Evolutionary conservation across 2,329 filamentous ascomycete genomes (phyloP).

Genomic region (Graphium sp.): DNA sequence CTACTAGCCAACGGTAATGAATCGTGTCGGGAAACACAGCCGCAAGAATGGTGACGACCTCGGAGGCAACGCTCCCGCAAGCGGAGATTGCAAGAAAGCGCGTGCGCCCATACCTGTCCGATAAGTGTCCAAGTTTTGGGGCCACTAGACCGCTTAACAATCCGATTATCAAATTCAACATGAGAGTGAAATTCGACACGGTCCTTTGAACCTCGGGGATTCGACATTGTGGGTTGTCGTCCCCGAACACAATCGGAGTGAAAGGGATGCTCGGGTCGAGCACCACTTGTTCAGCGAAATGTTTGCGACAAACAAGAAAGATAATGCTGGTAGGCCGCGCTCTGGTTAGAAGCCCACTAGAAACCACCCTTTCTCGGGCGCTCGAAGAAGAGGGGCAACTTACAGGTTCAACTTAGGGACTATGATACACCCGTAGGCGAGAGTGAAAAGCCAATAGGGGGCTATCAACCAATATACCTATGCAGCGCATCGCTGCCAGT

Average conservation of each 20-base stretch:
- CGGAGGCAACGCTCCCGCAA: constrained; percentile 55
- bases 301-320: constrained; percentile 66
- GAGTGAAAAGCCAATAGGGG: constrained; percentile 65
- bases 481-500: neutral
- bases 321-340: constrained; percentile 38
- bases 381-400: constrained; percentile 9
- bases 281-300: constrained; percentile 52
- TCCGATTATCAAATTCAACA: constrained; percentile 58
- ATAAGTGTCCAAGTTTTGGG: constrained; percentile 70
- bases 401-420: constrained; percentile 76
- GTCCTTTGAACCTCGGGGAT: constrained; percentile 65
- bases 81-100: constrained; percentile 58
- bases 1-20: constrained; percentile 61
- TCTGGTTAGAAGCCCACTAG: constrained; percentile 4
- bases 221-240: constrained; percentile 63
- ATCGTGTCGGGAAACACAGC: constrained; percentile 58
- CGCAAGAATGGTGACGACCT: constrained; percentile 63
- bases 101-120: constrained; percentile 73
- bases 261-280: constrained; percentile 41
- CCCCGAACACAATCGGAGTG: constrained; percentile 48
- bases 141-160: constrained; percentile 64
- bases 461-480: constrained; percentile 72
- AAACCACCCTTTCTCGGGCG: neutral
- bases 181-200: constrained; percentile 60
- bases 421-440: constrained; percentile 72